Percentiles rank a stretch among this genome's conserved stretches.
Conservation (phyloP, 768 basidiomycete genomes). For the Albatrellus ellisii region DNA sequence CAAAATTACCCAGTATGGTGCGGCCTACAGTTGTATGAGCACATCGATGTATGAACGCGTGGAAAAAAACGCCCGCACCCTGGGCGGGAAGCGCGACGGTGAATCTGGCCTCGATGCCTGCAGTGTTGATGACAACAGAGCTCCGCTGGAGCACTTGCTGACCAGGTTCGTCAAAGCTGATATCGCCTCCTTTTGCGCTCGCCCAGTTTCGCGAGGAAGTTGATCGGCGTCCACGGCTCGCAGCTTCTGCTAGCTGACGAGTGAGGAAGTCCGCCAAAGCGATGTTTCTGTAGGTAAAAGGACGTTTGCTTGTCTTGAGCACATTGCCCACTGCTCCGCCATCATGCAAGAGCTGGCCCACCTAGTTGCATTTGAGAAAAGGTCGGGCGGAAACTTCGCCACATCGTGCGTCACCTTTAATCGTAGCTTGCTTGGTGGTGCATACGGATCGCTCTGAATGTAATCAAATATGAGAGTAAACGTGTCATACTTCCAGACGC, state of each 20-base stretch:
- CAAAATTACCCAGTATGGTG: background rate
- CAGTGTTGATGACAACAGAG: conserved; percentile 3
- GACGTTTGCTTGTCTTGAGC: too few species aligned
- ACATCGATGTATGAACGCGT: background rate
- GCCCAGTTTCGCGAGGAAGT: background rate
- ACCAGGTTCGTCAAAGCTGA: conserved; percentile 9
- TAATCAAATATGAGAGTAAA: conserved; percentile 7
- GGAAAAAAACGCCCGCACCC: background rate
- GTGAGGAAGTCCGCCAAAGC: background rate
- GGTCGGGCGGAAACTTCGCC: conserved; percentile 1
- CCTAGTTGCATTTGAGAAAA: background rate
- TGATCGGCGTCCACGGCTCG: too few species aligned
- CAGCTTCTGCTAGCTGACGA: background rate
- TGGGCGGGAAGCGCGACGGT: conserved; percentile 10
- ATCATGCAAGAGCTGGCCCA: background rate
- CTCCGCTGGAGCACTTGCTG: conserved; percentile 12
- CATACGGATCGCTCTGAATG: conserved; percentile 12
- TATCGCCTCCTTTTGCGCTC: conserved; percentile 9
- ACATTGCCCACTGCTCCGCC: too few species aligned
- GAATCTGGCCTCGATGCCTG: conserved; percentile 10
- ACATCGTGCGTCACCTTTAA: conserved; percentile 5
- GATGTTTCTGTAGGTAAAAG: background rate
- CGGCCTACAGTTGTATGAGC: background rate
- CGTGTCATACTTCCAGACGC: conserved; percentile 4
- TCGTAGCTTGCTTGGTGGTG: conserved; percentile 10